Percentiles rank a stretch among this genome's conserved stretches.
phyloP scores from a whole-genome alignment of 768 basidiomycete species.

The Russula vinacea region DNA sequence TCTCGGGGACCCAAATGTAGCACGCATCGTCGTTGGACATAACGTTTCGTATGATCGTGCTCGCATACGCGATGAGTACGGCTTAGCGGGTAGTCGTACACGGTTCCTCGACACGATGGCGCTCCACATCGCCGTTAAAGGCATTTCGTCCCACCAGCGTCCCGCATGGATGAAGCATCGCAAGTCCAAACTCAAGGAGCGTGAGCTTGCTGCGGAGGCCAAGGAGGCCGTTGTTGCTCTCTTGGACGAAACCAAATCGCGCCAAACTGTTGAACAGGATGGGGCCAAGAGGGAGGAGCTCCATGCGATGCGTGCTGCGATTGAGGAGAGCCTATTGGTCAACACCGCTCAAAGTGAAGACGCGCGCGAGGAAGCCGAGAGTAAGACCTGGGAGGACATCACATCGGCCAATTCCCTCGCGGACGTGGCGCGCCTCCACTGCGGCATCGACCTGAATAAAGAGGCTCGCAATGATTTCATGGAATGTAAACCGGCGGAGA shows the following conservation, averaged over 20 bases:
- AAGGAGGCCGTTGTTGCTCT: slow-evolving; percentile 58
- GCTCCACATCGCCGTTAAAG: slow-evolving; percentile 88
- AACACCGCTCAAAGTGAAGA: slow-evolving; percentile 41
- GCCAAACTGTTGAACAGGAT: slow-evolving; percentile 44
- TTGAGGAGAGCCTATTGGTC: slow-evolving; percentile 43
- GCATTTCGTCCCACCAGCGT: slow-evolving; percentile 92
- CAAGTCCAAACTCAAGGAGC: slow-evolving; percentile 59
- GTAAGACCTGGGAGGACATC: slow-evolving; percentile 86
- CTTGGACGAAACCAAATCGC: slow-evolving; percentile 42
- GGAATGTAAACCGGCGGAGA: slow-evolving; percentile 59
- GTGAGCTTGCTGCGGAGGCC: slow-evolving; percentile 59
- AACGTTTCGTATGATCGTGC: slow-evolving; percentile 93
- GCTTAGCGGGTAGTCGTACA: slow-evolving; percentile 57
- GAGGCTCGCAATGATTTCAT: slow-evolving; percentile 73
- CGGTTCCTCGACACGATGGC: slow-evolving; percentile 95
- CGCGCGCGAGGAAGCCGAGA: slow-evolving; percentile 42
- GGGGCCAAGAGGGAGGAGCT: slow-evolving; percentile 40
- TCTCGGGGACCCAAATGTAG: slow-evolving; percentile 50
- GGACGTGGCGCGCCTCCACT: slow-evolving; percentile 90
- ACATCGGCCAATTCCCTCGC: slow-evolving; percentile 89
- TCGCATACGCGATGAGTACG: slow-evolving; percentile 80
- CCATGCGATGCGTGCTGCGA: slow-evolving; percentile 38
- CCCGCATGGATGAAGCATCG: slow-evolving; percentile 88
- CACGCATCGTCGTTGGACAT: slow-evolving; percentile 83
- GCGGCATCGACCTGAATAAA: slow-evolving; percentile 77